Evolutionary conservation across 768 basidiomycete species (phyloP), one percentile per base, ranked within the genome.

Genomic region (Lactarius sp.): DNA sequence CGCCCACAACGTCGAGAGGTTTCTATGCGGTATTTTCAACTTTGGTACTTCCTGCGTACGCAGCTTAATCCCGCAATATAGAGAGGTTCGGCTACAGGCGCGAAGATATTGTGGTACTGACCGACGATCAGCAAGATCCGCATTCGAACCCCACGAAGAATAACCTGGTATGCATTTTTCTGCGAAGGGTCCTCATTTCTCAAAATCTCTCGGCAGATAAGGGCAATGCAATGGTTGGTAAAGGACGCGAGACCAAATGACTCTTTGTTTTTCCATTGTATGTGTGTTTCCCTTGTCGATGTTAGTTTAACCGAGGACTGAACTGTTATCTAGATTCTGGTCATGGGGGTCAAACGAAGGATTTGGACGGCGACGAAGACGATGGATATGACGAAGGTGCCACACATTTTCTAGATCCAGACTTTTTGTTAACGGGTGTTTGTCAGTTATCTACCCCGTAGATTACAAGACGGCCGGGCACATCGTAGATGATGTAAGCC

Each of bases 321-420:
- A 60, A 10, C 14, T 22, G 27, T 8, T 59, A 31, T 37, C 4
- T 61, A 90, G 89, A 92, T 75, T 96, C 94, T 1, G 96, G 95
- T 0, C 95, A 98, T 69, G 96, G 97, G n/a, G 96, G 94, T 10
- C 94, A 95, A 71, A 86, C 87, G 3, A 79, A 78, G 58, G 94
- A 97, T 74, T 64, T 75, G 1, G 81, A 91, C 67, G 90, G 90
- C 3, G 91, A 92, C 68, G 87, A 95, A 74, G 75, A 79, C 0
- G 88, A 91, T 69, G 94, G 93, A 7, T 82, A 77, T 59, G 92
- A 94, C 66, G 92, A 94, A 80, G 84, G 86, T 85, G 9, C 33
- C 16, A 27, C 34, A 59, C 37, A 27, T 22, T 41, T 18, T 13
- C 5, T 2, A 36, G 13, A 14, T 61, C 3, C 14, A 16, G 22